These are phyloP conservation scores for Termitomyces sp. DNA, from an alignment of 768 basidiomycete species.

Conservation along the genomic window DNA sequence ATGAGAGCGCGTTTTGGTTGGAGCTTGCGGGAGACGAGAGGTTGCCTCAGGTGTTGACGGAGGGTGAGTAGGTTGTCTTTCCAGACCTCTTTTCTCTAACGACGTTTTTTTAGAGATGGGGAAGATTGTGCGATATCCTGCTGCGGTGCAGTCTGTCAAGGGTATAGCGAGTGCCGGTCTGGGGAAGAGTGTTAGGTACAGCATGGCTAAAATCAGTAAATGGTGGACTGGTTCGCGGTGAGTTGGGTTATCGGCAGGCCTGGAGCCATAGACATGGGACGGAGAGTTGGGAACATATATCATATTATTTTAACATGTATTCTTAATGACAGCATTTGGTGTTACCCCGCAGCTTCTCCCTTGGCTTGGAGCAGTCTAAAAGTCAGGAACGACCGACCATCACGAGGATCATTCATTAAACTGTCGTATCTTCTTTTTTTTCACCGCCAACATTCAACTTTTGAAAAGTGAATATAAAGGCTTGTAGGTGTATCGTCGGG, in stretches of 20 bases:
- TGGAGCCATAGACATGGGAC: constrained; percentile 4
- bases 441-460: not conserved
- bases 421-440: not conserved
- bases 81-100: not conserved
- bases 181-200: constrained; percentile 72
- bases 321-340: constrained; percentile 1
- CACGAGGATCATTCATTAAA: not conserved
- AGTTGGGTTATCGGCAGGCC: constrained; percentile 5
- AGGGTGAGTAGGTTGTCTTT: constrained; percentile 34
- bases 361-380: not conserved
- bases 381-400: not conserved
- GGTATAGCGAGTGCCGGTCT: constrained; percentile 81
- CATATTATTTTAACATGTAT: constrained; percentile 8
- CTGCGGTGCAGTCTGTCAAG: constrained; percentile 80
- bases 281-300: constrained; percentile 7
- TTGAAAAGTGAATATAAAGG: not conserved
- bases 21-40: constrained; percentile 60
- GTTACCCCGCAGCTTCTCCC: constrained; percentile 2
- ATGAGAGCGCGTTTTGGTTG: constrained; percentile 74
- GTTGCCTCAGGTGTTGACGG: constrained; percentile 44
- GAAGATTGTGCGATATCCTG: constrained; percentile 75
- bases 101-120: constrained; percentile 51
- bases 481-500: not conserved
- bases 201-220: constrained; percentile 72
- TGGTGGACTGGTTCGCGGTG: constrained; percentile 54